phyloP scores from a whole-genome alignment of 805 yeast genomes.

The Hanseniaspora taiwanica region DNA sequence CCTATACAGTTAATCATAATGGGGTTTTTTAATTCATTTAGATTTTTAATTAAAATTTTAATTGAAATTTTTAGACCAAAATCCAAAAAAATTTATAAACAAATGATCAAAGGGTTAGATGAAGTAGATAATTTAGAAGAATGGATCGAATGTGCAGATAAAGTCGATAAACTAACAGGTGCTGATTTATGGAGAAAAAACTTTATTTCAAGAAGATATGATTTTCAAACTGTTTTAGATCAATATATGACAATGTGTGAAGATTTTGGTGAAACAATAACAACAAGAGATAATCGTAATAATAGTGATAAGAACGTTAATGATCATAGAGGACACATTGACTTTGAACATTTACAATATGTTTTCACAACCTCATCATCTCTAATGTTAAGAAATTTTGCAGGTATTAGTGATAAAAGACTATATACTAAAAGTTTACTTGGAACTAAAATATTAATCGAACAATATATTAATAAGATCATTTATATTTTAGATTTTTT shows the following conservation, averaged over 20 bases:
- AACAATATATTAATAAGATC: conserved; percentile 50
- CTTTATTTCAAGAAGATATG: conserved; percentile 69
- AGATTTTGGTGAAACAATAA: conserved; percentile 37
- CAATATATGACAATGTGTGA: conserved; percentile 48
- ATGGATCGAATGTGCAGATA: conserved; percentile 28
- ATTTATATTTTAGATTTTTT: conserved; percentile 61
- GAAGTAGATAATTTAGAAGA: neutral
- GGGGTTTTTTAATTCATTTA: neutral
- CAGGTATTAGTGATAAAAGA: conserved; percentile 71
- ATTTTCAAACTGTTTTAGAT: conserved; percentile 68
- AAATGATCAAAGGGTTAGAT: neutral
- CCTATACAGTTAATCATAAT: neutral
- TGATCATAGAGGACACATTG: too few species aligned
- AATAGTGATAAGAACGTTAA: too few species aligned
- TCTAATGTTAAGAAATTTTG: conserved; percentile 67
- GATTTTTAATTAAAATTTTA: neutral
- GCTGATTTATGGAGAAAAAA: conserved; percentile 66
- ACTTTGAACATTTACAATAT: conserved; percentile 46
- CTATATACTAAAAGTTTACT: conserved; percentile 69
- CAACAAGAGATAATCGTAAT: too few species aligned
- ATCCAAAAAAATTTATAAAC: neutral
- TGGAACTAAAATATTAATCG: conserved; percentile 83
- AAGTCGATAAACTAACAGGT: conserved; percentile 39
- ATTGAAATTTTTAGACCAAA: neutral
- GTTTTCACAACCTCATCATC: conserved; percentile 60